Percentiles rank a stretch among this genome's conserved stretches.
These are phyloP conservation scores for Hibiscus mutabilis DNA, from an alignment of 345 rosid species.

Conservation along the genomic window DNA sequence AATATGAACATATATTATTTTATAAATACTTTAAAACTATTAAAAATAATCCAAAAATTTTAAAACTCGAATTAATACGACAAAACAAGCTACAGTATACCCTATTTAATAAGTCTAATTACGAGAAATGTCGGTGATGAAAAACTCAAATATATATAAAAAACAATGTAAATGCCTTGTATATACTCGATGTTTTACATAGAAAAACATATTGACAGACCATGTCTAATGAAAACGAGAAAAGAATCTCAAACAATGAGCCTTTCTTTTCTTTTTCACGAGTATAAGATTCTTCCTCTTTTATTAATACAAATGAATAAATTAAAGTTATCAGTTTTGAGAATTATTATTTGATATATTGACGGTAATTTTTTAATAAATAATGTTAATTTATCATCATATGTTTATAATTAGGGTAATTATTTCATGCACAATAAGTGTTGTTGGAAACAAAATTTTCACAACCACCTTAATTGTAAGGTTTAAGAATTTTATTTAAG, in stretches of 20 bases:
- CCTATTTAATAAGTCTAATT: background rate
- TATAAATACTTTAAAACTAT: too few relatives aligned
- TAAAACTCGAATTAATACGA: background rate
- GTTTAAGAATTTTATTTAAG: too few relatives aligned
- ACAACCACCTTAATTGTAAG: too few relatives aligned
- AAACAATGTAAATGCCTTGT: background rate
- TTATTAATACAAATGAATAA: background rate
- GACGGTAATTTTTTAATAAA: too few relatives aligned
- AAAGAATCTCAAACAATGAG: conserved; percentile 20
- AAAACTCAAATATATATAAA: background rate
- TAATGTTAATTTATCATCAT: too few relatives aligned
- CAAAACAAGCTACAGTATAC: too few relatives aligned
- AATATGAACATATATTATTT: too few relatives aligned
- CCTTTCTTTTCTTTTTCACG: conserved; percentile 6
- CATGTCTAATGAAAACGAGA: conserved; percentile 1
- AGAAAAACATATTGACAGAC: conserved; percentile 8
- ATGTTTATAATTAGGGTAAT: too few relatives aligned
- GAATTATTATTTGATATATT: background rate
- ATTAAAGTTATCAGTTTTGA: background rate
- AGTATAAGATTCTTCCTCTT: conserved; percentile 18
- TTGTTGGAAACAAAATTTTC: too few relatives aligned
- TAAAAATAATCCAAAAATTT: too few relatives aligned
- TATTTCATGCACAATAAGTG: too few relatives aligned
- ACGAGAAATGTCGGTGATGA: background rate
- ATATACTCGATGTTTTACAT: conserved; percentile 14